Evolutionary conservation across 139 green algal species (phyloP).

Genomic region (Mesotaenium endlicherianum): DNA sequence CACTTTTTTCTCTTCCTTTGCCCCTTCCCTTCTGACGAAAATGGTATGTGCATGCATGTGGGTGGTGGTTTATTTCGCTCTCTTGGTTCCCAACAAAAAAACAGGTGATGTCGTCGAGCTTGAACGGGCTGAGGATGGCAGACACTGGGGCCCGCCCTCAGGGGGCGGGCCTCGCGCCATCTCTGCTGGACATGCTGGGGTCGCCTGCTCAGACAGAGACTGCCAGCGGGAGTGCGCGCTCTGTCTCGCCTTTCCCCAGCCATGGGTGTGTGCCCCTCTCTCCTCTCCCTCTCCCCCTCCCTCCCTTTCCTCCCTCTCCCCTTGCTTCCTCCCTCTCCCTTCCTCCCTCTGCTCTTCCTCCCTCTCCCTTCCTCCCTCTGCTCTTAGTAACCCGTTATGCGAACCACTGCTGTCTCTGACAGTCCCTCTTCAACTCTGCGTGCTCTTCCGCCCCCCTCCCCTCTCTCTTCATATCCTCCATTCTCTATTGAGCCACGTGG

Average conservation of each 20-base stretch:
- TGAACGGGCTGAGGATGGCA: conserved; percentile 7
- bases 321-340: no score
- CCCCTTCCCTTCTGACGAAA: neutral
- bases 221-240: neutral
- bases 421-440: no score
- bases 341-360: no score
- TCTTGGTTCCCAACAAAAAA: neutral
- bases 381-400: no score
- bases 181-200: neutral
- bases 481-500: no score
- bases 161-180: neutral
- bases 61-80: neutral
- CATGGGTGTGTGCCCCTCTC: neutral
- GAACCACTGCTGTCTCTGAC: no score
- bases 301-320: no score
- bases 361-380: no score
- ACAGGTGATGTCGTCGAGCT: conserved; percentile 15
- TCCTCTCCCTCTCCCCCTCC: no score
- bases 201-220: neutral
- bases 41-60: neutral
- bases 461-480: no score
- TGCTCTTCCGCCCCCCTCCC: no score
- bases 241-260: conserved; percentile 1
- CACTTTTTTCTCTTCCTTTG: neutral
- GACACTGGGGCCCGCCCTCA: neutral